Evolutionary conservation across 2,329 filamentous ascomycete species (phyloP), one percentile per base, ranked within the genome.

Genomic region (Paecilomyces dactylethromorphus): DNA sequence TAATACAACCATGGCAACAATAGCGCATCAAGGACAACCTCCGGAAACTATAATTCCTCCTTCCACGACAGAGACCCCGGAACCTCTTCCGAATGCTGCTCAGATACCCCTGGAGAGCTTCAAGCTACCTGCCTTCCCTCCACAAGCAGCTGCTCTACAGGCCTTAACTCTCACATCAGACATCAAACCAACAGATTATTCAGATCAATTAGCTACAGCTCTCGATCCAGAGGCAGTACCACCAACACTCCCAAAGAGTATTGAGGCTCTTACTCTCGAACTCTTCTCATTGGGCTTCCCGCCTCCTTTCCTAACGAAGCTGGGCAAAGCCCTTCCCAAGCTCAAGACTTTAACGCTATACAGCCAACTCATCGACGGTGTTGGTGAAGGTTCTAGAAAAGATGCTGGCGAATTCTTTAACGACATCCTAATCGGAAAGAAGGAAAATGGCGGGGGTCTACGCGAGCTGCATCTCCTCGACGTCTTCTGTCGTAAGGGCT

Each of bases 241-340:
- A 3, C 74, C 77, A 2, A 60, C 65, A 2, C 67, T 81, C 0
- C 79, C 79, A 0, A 26, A 56, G 13, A 66, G 64, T 21, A 78
- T 81, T 62, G 76, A 76, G 33, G 68, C 67, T 58, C 68, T 82
- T 1, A 80, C 78, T 0, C 74, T 81, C 50, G 79, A 81, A 63
- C 71, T 80, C 29, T 82, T 82, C 71, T 73, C 72, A 12, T 68
- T 81, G 5, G 79, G 79, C 33, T 81, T 79, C 63, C 77, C 72
- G 7, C 71, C 73, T 0, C 74, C 72, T 11, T 81, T 79, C 64
- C 69, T 81, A 13, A 70, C 66, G 8, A 64, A 68, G 1, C 66
- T 81, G 3, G 73, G 74, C 5, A 65, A 70, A n/a, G 63, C 69
- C 3, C 63, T 81, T 1, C 73, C 74, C 3, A 74, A 76, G 15